phyloP scores from a whole-genome alignment of 2,329 filamentous ascomycete species.

The Cadophora gregata region DNA sequence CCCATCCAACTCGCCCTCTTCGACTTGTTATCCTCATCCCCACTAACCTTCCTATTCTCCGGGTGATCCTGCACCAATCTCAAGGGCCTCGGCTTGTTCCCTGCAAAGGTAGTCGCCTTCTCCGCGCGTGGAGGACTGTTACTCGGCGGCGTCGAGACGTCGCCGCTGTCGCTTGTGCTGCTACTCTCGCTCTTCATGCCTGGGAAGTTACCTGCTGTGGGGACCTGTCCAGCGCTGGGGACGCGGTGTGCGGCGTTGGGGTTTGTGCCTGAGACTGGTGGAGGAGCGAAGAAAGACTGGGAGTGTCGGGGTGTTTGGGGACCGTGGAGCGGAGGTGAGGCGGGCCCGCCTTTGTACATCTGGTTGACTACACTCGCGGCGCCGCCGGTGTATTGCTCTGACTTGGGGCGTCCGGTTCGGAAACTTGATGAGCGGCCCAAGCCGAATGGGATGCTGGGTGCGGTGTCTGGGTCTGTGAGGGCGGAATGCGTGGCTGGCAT shows the following conservation, averaged over 20 bases:
- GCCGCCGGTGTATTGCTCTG: slow-evolving; percentile 62
- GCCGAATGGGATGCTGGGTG: slow-evolving; percentile 76
- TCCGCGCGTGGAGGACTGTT: slow-evolving; percentile 58
- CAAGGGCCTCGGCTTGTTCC: slow-evolving; percentile 82
- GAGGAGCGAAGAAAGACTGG: slow-evolving; percentile 66
- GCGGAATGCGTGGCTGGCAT: slow-evolving; percentile 53
- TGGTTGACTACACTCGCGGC: slow-evolving; percentile 81
- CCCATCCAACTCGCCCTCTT: slow-evolving; percentile 72
- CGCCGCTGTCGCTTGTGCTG: slow-evolving; percentile 65
- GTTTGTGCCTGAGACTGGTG: slow-evolving; percentile 56
- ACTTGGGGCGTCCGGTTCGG: slow-evolving; percentile 62
- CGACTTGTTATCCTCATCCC: slow-evolving; percentile 53
- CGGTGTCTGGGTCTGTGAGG: slow-evolving; percentile 72
- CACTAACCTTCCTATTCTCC: slow-evolving; percentile 45
- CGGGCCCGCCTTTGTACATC: slow-evolving; percentile 80
- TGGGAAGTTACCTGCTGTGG: slow-evolving; percentile 68
- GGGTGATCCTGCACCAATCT: slow-evolving; percentile 83
- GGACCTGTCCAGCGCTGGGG: slow-evolving; percentile 55
- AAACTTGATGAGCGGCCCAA: slow-evolving; percentile 60
- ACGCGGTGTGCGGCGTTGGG: slow-evolving; percentile 58
- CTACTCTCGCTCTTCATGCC: slow-evolving; percentile 60
- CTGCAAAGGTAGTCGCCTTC: slow-evolving; percentile 63
- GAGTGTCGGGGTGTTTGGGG: slow-evolving; percentile 61
- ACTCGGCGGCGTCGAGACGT: slow-evolving; percentile 58
- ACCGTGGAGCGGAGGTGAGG: slow-evolving; percentile 61